phyloP scores from a whole-genome alignment of 2,329 filamentous ascomycete genomes.

The Dothistroma septosporum region DNA sequence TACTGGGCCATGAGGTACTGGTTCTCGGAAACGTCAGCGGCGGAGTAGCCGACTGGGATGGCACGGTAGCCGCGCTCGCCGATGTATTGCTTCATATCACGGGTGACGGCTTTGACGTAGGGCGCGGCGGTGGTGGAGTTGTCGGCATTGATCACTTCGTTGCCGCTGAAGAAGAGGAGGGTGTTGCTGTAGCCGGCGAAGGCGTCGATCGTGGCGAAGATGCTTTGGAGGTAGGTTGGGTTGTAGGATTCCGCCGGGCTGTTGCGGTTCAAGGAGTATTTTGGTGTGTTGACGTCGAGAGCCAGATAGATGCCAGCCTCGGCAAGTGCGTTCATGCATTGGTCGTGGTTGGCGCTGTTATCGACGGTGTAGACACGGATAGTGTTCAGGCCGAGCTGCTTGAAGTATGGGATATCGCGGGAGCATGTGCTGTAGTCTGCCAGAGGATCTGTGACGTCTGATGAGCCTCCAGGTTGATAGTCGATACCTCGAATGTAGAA shows the following conservation, averaged over 20 bases:
- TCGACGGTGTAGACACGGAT: slow-evolving; percentile 91
- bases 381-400: slow-evolving; percentile 80
- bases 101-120: slow-evolving; percentile 65
- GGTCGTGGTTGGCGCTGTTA: slow-evolving; percentile 73
- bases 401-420: slow-evolving; percentile 75
- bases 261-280: slow-evolving; percentile 78
- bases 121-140: slow-evolving; percentile 59
- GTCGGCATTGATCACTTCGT: slow-evolving; percentile 66
- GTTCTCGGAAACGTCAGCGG: slow-evolving; percentile 78
- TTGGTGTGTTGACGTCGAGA: slow-evolving; percentile 80
- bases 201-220: slow-evolving; percentile 82
- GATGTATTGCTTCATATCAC: slow-evolving; percentile 76
- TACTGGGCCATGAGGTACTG: slow-evolving; percentile 80
- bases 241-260: slow-evolving; percentile 74
- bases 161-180: slow-evolving; percentile 73
- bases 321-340: slow-evolving; percentile 75
- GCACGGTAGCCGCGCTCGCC: slow-evolving; percentile 61
- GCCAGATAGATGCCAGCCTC: slow-evolving; percentile 88
- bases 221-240: slow-evolving; percentile 71
- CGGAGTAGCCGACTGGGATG: slow-evolving; percentile 75
- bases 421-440: slow-evolving; percentile 65
- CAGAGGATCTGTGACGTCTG: slow-evolving; percentile 65
- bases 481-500: slow-evolving; percentile 60
- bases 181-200: slow-evolving; percentile 81
- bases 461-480: slow-evolving; percentile 52